These are phyloP conservation scores for Penicillium rolfsii DNA, from an alignment of 2,329 filamentous ascomycete genomes.

Conservation along the genomic window DNA sequence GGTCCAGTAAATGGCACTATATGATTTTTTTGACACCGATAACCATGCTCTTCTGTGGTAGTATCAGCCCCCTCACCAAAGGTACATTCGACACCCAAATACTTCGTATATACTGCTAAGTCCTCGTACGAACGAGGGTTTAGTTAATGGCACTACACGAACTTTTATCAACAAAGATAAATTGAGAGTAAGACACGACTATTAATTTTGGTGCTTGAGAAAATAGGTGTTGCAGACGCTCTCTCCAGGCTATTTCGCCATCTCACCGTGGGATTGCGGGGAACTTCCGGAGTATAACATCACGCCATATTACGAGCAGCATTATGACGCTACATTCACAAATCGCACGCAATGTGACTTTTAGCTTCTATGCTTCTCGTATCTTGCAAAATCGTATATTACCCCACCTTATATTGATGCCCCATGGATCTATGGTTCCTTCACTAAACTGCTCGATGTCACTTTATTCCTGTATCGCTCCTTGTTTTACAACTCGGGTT, in stretches of 20 bases:
- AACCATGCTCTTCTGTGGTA: too few relatives aligned
- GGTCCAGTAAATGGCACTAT: too few relatives aligned
- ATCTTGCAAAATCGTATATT: neutral
- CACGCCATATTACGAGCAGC: neutral
- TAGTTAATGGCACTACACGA: too few relatives aligned
- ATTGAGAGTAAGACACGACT: too few relatives aligned
- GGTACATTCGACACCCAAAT: too few relatives aligned
- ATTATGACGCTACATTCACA: neutral
- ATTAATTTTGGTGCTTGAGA: neutral
- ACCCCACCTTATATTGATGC: neutral
- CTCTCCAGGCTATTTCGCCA: neutral
- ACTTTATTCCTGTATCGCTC: neutral
- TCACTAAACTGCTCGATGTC: neutral
- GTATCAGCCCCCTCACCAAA: too few relatives aligned
- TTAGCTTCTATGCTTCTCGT: neutral
- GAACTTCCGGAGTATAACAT: neutral
- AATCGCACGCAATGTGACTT: neutral
- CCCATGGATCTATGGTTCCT: neutral
- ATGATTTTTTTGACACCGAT: too few relatives aligned
- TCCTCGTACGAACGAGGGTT: too few relatives aligned
- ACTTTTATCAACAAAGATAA: too few relatives aligned
- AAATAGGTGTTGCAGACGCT: neutral
- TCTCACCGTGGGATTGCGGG: neutral
- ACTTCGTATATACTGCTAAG: too few relatives aligned
- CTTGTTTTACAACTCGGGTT: neutral